These are phyloP conservation scores for Boletellus ananas DNA, from an alignment of 768 basidiomycete genomes.

Conservation along the genomic window DNA sequence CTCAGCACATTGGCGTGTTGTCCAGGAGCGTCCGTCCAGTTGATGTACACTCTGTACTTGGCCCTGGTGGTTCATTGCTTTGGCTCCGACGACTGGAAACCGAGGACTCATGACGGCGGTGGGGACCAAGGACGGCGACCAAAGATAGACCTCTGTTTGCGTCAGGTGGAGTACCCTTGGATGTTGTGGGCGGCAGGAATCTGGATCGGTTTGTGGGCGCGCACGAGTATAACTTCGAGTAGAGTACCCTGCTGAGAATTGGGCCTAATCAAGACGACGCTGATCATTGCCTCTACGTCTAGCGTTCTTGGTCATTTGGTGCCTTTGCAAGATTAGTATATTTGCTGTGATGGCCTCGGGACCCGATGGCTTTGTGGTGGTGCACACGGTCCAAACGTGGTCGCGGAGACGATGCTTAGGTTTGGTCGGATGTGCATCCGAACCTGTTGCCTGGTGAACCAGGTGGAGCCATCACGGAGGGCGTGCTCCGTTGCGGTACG, in stretches of 20 bases:
- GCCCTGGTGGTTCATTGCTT: slow-evolving; percentile 51
- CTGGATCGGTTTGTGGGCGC: slow-evolving; percentile 14
- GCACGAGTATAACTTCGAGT: slow-evolving; percentile 11
- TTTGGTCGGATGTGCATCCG: neutral
- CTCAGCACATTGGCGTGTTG: slow-evolving; percentile 44
- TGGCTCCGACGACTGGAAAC: slow-evolving; percentile 51
- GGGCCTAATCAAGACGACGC: slow-evolving; percentile 2
- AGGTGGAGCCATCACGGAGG: neutral
- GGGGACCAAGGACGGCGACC: slow-evolving; percentile 4
- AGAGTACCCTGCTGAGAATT: slow-evolving; percentile 4
- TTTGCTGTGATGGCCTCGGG: neutral
- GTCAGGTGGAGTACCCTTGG: neutral
- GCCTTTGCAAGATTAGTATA: neutral
- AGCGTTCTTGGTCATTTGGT: neutral
- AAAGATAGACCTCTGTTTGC: slow-evolving; percentile 10
- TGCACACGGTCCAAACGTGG: neutral
- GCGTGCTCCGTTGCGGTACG: neutral
- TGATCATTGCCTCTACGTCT: neutral
- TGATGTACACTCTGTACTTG: slow-evolving; percentile 54
- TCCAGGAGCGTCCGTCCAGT: slow-evolving; percentile 51
- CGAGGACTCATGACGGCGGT: slow-evolving; percentile 22
- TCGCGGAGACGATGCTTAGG: neutral
- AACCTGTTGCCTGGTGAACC: neutral
- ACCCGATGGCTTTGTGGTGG: neutral
- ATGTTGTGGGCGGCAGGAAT: slow-evolving; percentile 12